A percentile compares a stretch with the other conserved stretches of the same genome.
Conservation (phyloP, 169 alveolate genomes). For the Babesia sp. region DNA sequence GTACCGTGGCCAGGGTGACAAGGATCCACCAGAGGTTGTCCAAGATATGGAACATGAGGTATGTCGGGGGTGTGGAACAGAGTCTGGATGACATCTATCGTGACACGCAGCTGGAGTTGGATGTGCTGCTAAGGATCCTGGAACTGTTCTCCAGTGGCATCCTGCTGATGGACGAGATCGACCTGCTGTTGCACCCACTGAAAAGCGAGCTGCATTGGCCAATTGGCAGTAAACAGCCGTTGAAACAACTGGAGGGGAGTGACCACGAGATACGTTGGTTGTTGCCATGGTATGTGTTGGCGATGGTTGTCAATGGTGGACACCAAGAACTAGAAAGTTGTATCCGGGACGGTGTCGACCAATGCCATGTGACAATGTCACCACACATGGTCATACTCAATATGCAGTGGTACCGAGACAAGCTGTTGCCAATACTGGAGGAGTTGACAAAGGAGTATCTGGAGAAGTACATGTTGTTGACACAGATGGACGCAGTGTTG, state of each 20-base stretch:
- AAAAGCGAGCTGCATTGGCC: slow-evolving; percentile 93
- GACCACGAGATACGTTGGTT: slow-evolving; percentile 76
- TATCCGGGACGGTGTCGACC: slow-evolving; percentile 50
- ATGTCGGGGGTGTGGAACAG: slow-evolving; percentile 30
- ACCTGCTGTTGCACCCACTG: slow-evolving; percentile 87
- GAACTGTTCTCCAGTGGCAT: slow-evolving; percentile 77
- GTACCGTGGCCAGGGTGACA: slow-evolving; percentile 65
- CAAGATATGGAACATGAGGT: slow-evolving; percentile 74
- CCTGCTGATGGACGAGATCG: slow-evolving; percentile 88
- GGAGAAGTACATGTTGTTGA: slow-evolving; percentile 67
- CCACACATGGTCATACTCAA: slow-evolving; percentile 69
- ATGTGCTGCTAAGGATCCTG: slow-evolving; percentile 69
- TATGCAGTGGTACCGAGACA: slow-evolving; percentile 55
- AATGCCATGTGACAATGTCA: slow-evolving; percentile 66
- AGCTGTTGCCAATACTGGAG: slow-evolving; percentile 79
- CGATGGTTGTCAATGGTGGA: slow-evolving; percentile 63
- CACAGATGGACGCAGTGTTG: slow-evolving; percentile 68
- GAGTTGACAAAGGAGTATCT: slow-evolving; percentile 73
- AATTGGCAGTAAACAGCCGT: slow-evolving; percentile 80
- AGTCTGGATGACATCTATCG: slow-evolving; percentile 44
- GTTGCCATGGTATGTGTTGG: slow-evolving; percentile 85
- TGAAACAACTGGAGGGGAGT: slow-evolving; percentile 43
- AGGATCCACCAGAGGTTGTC: slow-evolving; percentile 70
- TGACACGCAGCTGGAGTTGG: slow-evolving; percentile 56
- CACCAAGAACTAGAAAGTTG: slow-evolving; percentile 36